Conservation (phyloP, 805 yeast species). For the Saturnispora saitoi region DNA sequence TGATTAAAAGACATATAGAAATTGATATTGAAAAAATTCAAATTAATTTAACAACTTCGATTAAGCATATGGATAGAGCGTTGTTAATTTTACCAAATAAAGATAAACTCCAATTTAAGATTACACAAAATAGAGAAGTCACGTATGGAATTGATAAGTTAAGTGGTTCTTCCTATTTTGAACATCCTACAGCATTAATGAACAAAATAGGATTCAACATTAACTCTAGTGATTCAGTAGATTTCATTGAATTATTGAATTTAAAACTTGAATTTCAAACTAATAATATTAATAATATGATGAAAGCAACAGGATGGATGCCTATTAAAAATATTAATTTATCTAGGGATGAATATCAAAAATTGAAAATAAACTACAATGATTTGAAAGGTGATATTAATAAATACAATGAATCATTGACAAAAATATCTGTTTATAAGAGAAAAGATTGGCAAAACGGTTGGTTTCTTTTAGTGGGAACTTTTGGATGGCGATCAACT, state of each 20-base stretch:
- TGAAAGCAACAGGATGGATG: constrained; percentile 64
- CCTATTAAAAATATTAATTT: constrained; percentile 46
- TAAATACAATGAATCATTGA: constrained; percentile 15
- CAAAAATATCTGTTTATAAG: constrained; percentile 32
- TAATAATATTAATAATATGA: constrained; percentile 23
- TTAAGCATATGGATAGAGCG: constrained; percentile 24
- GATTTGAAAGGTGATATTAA: constrained; percentile 19
- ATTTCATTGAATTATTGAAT: constrained; percentile 31
- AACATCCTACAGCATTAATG: constrained; percentile 36
- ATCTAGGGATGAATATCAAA: constrained; percentile 37
- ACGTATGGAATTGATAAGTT: constrained; percentile 27
- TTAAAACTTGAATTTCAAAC: constrained; percentile 47
- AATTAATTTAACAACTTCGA: constrained; percentile 22
- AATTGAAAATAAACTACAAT: constrained; percentile 30
- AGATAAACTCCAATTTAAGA: constrained; percentile 22
- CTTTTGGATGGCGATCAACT: constrained; percentile 28
- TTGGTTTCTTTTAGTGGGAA: constrained; percentile 42
- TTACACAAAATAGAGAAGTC: constrained; percentile 24
- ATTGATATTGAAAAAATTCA: constrained; percentile 28
- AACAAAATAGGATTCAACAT: constrained; percentile 26
- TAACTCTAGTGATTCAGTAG: constrained; percentile 21
- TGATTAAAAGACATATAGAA: constrained; percentile 35
- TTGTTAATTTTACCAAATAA: constrained; percentile 20
- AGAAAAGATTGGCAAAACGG: constrained; percentile 48
- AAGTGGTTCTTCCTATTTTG: constrained; percentile 37